These are phyloP conservation scores for Erodium chrysanthum DNA, from an alignment of 441 rosid genomes.

Conservation along the genomic window DNA sequence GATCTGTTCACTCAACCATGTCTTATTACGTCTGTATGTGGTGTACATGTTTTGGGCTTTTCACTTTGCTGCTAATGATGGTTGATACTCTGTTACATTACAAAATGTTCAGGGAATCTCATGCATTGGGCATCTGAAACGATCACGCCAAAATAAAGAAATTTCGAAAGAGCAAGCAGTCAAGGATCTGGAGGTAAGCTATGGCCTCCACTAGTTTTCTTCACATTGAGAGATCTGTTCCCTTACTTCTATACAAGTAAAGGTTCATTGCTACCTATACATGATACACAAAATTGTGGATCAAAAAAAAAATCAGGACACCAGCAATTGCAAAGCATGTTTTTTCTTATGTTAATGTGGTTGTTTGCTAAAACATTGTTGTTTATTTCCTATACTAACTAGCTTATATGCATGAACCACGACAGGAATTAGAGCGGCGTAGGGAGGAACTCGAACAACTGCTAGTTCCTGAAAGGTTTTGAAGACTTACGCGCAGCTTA, in stretches of 20 bases:
- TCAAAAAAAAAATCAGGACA: neutral
- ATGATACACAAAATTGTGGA: too few species aligned
- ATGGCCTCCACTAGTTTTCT: neutral
- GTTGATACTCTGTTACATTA: neutral
- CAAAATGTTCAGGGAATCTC: constrained; percentile 4
- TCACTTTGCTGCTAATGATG: neutral
- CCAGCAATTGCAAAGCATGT: neutral
- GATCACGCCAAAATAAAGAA: neutral
- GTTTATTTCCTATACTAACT: neutral
- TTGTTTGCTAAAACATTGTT: neutral
- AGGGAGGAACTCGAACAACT: constrained; percentile 6
- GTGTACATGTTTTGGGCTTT: neutral
- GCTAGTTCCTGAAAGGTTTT: neutral
- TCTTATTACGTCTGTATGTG: neutral
- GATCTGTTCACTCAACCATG: neutral
- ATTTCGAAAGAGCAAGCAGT: constrained; percentile 2
- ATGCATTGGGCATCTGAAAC: neutral
- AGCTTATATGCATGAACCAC: neutral
- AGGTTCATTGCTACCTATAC: too few species aligned
- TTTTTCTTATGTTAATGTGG: neutral
- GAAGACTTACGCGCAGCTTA: neutral
- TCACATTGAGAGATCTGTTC: neutral
- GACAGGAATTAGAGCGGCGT: constrained; percentile 2
- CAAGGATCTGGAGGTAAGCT: constrained; percentile 8
- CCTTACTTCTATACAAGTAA: too few species aligned